A percentile compares a stretch with the other conserved stretches of the same genome.
Evolutionary conservation across 208 protist genomes (phyloP).

Genomic region (Acanthamoeba sp.): DNA sequence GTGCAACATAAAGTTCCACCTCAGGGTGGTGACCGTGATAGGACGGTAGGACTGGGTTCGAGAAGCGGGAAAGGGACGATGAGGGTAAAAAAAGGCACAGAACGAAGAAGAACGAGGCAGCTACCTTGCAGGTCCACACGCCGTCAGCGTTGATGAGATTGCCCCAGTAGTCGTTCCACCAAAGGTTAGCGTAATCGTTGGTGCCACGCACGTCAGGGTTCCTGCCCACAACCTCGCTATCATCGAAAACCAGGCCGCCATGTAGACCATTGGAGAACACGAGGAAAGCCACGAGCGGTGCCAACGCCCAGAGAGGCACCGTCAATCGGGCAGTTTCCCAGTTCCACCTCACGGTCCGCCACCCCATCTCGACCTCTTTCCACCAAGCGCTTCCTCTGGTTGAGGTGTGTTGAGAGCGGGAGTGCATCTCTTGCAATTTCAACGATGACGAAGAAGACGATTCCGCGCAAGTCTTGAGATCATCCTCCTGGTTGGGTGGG

Average conservation of each 20-base stretch:
- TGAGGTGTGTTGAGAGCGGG: too few relatives aligned
- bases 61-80: too few relatives aligned
- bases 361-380: not conserved
- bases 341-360: not conserved
- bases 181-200: not conserved
- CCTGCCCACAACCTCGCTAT: constrained; percentile 35
- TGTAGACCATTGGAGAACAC: constrained; percentile 64
- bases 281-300: constrained; percentile 47
- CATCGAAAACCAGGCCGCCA: constrained; percentile 68
- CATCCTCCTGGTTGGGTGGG: not conserved
- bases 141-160: constrained; percentile 56
- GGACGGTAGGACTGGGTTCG: constrained; percentile 78
- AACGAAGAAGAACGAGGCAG: not conserved
- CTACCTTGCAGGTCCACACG: constrained; percentile 68
- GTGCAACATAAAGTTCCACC: constrained; percentile 50
- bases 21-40: constrained; percentile 8
- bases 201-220: constrained; percentile 42
- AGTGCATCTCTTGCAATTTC: too few relatives aligned
- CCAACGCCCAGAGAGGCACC: constrained; percentile 24
- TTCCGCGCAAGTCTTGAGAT: not conserved
- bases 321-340: not conserved
- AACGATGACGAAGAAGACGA: not conserved
- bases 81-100: too few relatives aligned
- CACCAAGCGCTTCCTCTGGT: not conserved
- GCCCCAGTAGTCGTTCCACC: constrained; percentile 74